phyloP scores from a whole-genome alignment of 371 early-diverging fungal species.

The Haplosporangium sp. region DNA sequence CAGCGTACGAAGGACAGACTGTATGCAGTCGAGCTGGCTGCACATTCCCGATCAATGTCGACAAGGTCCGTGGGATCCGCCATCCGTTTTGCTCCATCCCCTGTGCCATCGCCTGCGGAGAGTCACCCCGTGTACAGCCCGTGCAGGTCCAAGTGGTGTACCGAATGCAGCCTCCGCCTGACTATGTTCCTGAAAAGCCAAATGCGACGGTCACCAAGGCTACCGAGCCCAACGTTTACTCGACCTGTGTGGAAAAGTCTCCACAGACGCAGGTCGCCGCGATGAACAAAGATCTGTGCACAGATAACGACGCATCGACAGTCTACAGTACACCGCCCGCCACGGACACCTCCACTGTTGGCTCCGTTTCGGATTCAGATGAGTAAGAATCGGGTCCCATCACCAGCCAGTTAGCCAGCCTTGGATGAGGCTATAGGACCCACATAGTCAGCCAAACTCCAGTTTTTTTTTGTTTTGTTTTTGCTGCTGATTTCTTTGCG shows the following conservation, averaged over 20 bases:
- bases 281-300: too few species aligned
- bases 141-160: background rate
- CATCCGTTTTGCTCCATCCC: constrained; percentile 26
- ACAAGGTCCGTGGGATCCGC: constrained; percentile 8
- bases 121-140: constrained; percentile 19
- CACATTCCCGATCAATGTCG: constrained; percentile 32
- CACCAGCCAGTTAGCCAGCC: too few species aligned
- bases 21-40: constrained; percentile 25
- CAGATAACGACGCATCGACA: background rate
- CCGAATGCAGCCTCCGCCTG: too few species aligned
- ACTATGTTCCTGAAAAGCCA: background rate
- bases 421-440: too few species aligned
- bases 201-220: background rate
- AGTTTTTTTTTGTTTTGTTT: too few species aligned
- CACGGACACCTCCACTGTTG: background rate
- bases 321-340: background rate
- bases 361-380: background rate
- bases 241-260: too few species aligned
- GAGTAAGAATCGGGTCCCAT: background rate
- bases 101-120: constrained; percentile 38
- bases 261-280: too few species aligned
- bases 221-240: background rate
- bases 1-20: constrained; percentile 24
- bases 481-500: too few species aligned
- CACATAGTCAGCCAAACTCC: background rate